Conservation (phyloP, 768 basidiomycete genomes). For the Leucosporidium creatinivorum region DNA sequence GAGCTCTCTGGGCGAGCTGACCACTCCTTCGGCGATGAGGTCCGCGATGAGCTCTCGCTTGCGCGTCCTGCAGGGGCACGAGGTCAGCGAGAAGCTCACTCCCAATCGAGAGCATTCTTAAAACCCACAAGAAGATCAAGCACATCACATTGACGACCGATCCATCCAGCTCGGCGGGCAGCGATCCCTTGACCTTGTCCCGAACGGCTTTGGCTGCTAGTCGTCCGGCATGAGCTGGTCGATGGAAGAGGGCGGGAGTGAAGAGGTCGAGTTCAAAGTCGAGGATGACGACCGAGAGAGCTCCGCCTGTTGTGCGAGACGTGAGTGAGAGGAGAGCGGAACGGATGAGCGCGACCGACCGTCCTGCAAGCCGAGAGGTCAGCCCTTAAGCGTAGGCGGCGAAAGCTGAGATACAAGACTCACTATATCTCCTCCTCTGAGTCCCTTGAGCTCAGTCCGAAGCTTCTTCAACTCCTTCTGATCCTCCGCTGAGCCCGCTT, state of each 20-base stretch:
- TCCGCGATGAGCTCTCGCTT: background rate
- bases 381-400: background rate
- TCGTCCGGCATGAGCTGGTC: background rate
- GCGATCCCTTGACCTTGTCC: background rate
- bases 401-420: background rate
- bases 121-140: background rate
- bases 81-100: background rate
- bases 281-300: constrained; percentile 11
- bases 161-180: background rate
- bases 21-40: too few species aligned
- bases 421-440: background rate
- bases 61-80: background rate
- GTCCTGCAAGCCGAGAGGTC: background rate
- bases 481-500: too few species aligned
- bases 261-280: constrained; percentile 13
- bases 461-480: background rate
- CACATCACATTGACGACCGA: background rate
- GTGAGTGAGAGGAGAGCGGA: background rate
- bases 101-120: too few species aligned
- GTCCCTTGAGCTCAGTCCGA: background rate
- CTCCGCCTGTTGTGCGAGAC: background rate
- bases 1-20: too few species aligned
- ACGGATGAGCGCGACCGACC: background rate
- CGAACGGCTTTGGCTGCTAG: background rate
- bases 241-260: constrained; percentile 2